Percentiles rank a stretch among this genome's conserved stretches.
Conservation (phyloP, 257 asterid species). For the Solanum piurae region DNA sequence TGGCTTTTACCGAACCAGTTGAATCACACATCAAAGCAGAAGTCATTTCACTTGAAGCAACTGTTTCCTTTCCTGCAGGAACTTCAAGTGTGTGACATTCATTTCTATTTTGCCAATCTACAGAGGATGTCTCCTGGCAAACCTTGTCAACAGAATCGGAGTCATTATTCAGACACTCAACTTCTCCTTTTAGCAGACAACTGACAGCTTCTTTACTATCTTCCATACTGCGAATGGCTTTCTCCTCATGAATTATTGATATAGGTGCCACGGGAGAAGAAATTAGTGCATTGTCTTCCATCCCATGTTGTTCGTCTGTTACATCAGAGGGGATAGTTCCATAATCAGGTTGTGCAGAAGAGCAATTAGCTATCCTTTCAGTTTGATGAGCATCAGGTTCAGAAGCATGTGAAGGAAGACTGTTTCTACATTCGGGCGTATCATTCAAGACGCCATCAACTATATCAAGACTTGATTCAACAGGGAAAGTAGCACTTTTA, state of each 20-base stretch:
- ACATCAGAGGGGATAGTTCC: neutral
- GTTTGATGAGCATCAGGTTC: neutral
- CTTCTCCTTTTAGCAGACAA: neutral
- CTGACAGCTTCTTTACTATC: neutral
- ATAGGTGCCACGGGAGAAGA: neutral
- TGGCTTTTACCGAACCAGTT: neutral
- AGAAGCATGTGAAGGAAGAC: neutral
- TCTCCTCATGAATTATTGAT: neutral
- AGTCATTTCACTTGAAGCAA: constrained; percentile 2
- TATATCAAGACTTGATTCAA: neutral
- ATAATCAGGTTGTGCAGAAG: neutral
- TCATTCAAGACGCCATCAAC: neutral
- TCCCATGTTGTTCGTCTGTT: neutral
- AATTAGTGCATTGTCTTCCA: neutral
- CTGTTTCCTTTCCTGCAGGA: neutral
- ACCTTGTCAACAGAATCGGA: neutral
- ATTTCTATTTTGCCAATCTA: neutral
- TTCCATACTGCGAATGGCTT: neutral
- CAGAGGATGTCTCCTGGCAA: neutral
- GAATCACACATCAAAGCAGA: neutral
- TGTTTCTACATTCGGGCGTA: neutral
- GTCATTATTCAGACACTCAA: neutral
- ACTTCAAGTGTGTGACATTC: neutral
- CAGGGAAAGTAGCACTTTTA: neutral
- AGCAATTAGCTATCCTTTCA: neutral